Evolutionary conservation across 106 monocot genomes (phyloP).

Genomic region (Dendrobium catenatum): DNA sequence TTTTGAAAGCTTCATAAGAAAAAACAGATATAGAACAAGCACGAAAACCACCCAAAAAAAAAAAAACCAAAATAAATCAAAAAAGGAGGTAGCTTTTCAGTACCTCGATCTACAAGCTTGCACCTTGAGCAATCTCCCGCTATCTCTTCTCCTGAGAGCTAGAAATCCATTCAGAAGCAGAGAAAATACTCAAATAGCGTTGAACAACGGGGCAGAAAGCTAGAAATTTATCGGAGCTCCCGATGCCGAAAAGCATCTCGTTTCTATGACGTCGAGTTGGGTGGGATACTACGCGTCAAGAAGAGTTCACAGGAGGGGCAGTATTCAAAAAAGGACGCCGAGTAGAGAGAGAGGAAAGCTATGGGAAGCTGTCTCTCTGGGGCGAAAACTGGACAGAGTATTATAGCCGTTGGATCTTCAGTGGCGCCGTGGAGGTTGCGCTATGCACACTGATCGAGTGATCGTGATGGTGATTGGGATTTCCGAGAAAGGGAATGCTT

Average conservation of each 20-base stretch:
- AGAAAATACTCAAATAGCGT: too few relatives aligned
- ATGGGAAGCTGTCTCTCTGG: too few relatives aligned
- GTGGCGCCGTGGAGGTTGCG: too few relatives aligned
- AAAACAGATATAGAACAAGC: too few relatives aligned
- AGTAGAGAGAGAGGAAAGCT: too few relatives aligned
- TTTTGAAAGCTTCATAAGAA: not conserved
- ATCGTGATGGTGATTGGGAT: too few relatives aligned
- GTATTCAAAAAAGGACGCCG: not conserved
- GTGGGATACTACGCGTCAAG: not conserved
- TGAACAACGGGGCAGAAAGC: too few relatives aligned
- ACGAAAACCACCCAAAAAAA: not conserved
- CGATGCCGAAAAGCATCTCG: not conserved
- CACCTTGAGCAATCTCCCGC: not conserved
- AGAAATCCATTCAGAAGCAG: not conserved
- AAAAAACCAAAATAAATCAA: not conserved
- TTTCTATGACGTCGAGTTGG: not conserved
- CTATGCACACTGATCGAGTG: too few relatives aligned
- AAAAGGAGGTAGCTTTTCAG: not conserved
- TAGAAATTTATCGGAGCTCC: not conserved
- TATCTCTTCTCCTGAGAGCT: not conserved
- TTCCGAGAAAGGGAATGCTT: too few relatives aligned
- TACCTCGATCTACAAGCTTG: not conserved
- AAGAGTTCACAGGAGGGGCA: not conserved
- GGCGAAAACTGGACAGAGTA: too few relatives aligned
- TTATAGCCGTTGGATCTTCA: too few relatives aligned